Base-by-base conservation (phyloP, 2,329 filamentous ascomycete species). In the Gremmenia infestans region DNA sequence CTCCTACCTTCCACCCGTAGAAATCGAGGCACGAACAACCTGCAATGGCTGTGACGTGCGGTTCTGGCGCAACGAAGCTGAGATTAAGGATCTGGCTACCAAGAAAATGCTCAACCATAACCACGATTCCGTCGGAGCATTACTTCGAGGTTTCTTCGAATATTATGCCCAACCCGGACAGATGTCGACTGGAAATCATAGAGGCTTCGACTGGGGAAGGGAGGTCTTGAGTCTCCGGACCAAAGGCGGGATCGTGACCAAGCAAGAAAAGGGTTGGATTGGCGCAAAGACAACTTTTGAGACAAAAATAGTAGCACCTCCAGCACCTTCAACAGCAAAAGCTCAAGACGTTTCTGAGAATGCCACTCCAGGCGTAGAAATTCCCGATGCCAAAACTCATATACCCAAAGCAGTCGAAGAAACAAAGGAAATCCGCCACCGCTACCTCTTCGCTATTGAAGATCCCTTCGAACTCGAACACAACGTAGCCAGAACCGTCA, bases 391-490 rank as follows among this genome's bases (percentile, higher is more conserved):
- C n/a, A 58, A 60, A 25, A 12, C 50, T 19, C 52, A 37, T 52
- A 57, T 65, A 63, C 39, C 50, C 25, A 64, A 63, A 52, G 62
- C 56, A 0, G 53, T 66, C 11, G 68, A 68, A 52, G 68, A 71
- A 47, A 65, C 61, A 6, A 89, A 87, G 63, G 88, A 91, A 66
- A 80, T 93, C 14, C 82, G 88, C 2, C 83, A 91, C 66, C 83
- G 91, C 12, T 96, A 91, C 70, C 79, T 96, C 4, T 88, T 96
- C 62, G 89, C 90, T 35, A 92, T 97, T 58, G 92, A 96, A 69
- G 92, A 96, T 69, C 92, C 92, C 0, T 96, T 96, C 66, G 91
- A 96, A 73, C 73, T 85, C 2, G 86, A 91, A 42, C 91, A 96
- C 72, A 97, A 96, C 64, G 88, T 96, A 36, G 92, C 89, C 3